Base-by-base conservation (phyloP, 1,139 yeast genomes). In the Saccharomyces hybrid region DNA sequence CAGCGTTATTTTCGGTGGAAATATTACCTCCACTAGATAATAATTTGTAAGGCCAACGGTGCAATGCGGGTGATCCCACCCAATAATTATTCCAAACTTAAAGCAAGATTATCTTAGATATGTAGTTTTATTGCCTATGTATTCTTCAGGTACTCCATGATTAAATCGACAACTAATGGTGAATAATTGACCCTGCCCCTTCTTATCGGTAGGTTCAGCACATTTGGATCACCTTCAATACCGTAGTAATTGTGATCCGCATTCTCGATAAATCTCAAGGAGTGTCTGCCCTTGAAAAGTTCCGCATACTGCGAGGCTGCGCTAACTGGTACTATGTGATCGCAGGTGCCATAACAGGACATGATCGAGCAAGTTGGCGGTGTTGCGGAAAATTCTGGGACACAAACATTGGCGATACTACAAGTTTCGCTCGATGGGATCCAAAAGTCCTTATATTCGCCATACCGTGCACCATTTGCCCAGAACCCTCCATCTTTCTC, bases 191-290 rank as follows among this genome's bases (percentile, higher is more conserved):
- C 79, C 20, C 75, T 73, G 3, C 76, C 76, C 30, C 72, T 71
- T 16, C 70, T 70, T 30, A 80, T 56, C 0, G 88, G 88, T 30
- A 75, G 64, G 1, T 68, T 61, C 0, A 77, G 77, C 5, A 66
- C 73, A 26, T 71, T 70, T 11, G 65, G 66, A 56, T 74, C 75
- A 20, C 65, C 68, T 2, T 65, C 64, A 1, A 66, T 63, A 0
- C 95, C 93, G 64, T 78, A 84, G 65, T 79, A 90, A 64, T 88
- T 87, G 69, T 91, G 97, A 66, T 89, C 93, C 0, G 96, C 96
- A 49, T 75, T 76, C 0, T 80, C 78, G 8, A 91, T 73, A 25
- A 88, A 69, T 48, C 76, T 75, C 55, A 89, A 72, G 11, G 76
- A 73, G 63, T 87, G 93, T 26, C 83, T 76, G 0, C 79, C 81